These are phyloP conservation scores for Lepiota brunneoincarnata DNA, from an alignment of 768 basidiomycete genomes.

Conservation along the genomic window DNA sequence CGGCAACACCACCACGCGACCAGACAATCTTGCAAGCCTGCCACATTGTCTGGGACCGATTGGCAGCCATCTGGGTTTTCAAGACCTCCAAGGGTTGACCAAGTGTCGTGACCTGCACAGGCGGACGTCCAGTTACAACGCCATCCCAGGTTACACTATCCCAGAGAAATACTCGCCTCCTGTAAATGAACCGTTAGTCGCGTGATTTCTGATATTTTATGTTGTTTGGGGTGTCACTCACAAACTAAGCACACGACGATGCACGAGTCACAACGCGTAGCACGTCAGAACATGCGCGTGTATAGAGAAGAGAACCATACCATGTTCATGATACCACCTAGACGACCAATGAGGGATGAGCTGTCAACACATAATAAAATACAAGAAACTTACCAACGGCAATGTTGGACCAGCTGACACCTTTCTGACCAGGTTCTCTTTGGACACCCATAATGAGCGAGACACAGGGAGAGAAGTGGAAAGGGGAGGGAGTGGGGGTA, in stretches of 20 bases:
- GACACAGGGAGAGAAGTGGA: conserved; percentile 17
- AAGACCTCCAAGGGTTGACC: conserved; percentile 98
- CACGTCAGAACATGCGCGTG: conserved; percentile 12
- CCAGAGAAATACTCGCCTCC: conserved; percentile 60
- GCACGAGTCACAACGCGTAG: conserved; percentile 2
- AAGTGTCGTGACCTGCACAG: conserved; percentile 84
- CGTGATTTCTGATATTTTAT: conserved; percentile 16
- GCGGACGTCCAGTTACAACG: not conserved
- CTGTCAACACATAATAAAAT: conserved; percentile 17
- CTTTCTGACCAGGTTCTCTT: conserved; percentile 88
- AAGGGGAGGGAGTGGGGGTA: conserved; percentile 22
- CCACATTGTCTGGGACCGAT: conserved; percentile 87
- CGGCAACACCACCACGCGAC: conserved; percentile 84
- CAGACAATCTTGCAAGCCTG: conserved; percentile 85
- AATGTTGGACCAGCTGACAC: conserved; percentile 92
- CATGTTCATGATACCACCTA: conserved; percentile 99
- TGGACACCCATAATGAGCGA: conserved; percentile 66
- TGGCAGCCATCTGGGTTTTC: conserved; percentile 99
- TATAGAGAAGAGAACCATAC: conserved; percentile 39
- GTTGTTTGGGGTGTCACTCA: conserved; percentile 32
- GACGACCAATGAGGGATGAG: conserved; percentile 6
- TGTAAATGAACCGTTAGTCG: conserved; percentile 26
- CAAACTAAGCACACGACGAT: conserved; percentile 39
- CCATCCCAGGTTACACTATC: conserved; percentile 1
- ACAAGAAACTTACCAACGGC: conserved; percentile 70